Base-by-base conservation (phyloP, 1,284 basidiomycete species). In the Xerocomus nothofagi region DNA sequence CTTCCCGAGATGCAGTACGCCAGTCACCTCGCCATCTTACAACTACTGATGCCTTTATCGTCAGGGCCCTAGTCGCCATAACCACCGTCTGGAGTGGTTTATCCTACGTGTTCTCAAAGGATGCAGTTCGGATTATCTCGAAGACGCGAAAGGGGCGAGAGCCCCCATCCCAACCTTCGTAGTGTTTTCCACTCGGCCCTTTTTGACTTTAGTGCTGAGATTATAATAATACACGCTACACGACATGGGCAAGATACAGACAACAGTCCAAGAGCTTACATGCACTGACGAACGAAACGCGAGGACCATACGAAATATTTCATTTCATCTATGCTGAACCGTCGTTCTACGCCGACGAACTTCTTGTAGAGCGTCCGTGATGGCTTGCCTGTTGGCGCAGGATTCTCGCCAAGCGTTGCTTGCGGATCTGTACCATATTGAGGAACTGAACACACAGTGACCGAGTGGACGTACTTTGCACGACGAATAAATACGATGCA, bases 1-100 rank as follows among this genome's bases (percentile, higher is more conserved):
- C 70, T 96, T 9, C 72, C 79, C 38, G 81, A 71, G 17, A 66
- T 88, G 45, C 86, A 89, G 86, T 86, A 63, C 59, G 83, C 24
- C 34, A 8, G 6, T 40, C 23, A 18, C 30, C 42, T 37, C 31
- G n/a, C n/a, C 20, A 27, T 26, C 11, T 5, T 49, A 15, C 39
- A 4, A n/a, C 15, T 26, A 17, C 43, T 56, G 17, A 66, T 40
- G 20, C 24, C 0, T 29, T 26, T 30, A n/a, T 45, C 30, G 30
- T 6, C 48, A 97, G 94, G 67, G 89, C 80, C 79, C 75, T 86
- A 2, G 93, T 97, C 0, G 93, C 88, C 0, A 80, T 79, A 3
- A 98, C 96, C 4, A 98, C 96, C 0, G 75, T 98, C 24, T 92
- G 87, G 85, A 96, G 93, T 57, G 96, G 96, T 2, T 60, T 94